Conservation (phyloP, 106 monocot genomes). For the Dendrobium catenatum region DNA sequence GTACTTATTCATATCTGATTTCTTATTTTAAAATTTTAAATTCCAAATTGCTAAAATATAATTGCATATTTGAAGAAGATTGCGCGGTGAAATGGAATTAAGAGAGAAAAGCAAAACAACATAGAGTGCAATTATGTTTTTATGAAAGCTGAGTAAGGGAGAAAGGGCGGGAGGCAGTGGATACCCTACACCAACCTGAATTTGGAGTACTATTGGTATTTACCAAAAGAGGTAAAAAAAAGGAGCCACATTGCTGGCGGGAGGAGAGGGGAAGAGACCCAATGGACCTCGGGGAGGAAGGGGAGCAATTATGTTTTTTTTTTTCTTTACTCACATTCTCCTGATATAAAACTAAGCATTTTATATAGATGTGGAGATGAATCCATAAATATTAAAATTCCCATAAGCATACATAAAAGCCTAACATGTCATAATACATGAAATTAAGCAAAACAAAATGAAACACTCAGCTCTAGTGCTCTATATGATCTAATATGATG, state of each 20-base stretch:
- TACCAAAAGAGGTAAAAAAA: background rate
- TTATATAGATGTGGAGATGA: too few relatives aligned
- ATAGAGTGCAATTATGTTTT: background rate
- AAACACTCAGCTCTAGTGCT: too few relatives aligned
- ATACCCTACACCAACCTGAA: background rate
- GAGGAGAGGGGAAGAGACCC: background rate
- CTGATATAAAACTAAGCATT: too few relatives aligned
- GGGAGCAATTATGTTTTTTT: background rate
- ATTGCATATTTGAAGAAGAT: background rate
- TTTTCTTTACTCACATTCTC: background rate
- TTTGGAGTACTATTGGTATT: background rate
- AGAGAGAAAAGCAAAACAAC: background rate
- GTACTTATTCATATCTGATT: background rate
- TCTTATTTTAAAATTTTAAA: background rate
- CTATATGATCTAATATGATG: too few relatives aligned
- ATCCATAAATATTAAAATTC: too few relatives aligned
- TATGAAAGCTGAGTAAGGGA: background rate
- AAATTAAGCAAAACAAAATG: too few relatives aligned
- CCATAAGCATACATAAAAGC: too few relatives aligned
- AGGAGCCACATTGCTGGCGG: background rate
- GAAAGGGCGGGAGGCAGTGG: background rate
- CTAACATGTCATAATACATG: too few relatives aligned
- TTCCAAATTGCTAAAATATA: background rate
- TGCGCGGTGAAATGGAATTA: background rate
- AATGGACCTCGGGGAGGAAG: background rate